These are phyloP conservation scores for Pouteria campechiana DNA, from an alignment of 179 eudicot species.

Conservation along the genomic window DNA sequence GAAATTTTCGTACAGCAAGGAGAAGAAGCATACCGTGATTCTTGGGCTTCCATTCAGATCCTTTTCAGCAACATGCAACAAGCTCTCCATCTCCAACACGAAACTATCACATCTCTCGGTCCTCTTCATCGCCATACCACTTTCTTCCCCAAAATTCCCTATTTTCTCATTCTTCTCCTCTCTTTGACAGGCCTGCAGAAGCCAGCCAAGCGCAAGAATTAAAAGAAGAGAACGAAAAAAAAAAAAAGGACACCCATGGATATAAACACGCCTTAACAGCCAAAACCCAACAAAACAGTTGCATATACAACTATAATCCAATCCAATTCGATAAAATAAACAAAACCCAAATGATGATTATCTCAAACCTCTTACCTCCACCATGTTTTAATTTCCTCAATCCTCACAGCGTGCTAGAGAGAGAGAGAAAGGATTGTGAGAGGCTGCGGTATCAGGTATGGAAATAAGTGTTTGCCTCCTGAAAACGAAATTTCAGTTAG, in stretches of 20 bases:
- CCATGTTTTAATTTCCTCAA: too few relatives aligned
- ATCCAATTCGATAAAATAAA: too few relatives aligned
- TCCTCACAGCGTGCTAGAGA: too few relatives aligned
- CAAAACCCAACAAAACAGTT: slow-evolving; percentile 7
- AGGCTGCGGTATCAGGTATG: too few relatives aligned
- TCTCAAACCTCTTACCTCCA: too few relatives aligned
- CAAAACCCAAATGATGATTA: too few relatives aligned
- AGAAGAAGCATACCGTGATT: slow-evolving; percentile 34
- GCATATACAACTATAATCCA: too few relatives aligned
- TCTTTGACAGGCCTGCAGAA: slow-evolving; percentile 17
- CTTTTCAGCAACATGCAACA: slow-evolving; percentile 32
- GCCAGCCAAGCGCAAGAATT: too few relatives aligned
- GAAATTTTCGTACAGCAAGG: neutral
- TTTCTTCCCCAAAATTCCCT: neutral
- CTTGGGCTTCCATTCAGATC: slow-evolving; percentile 38
- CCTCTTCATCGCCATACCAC: slow-evolving; percentile 16
- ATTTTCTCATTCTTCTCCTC: neutral
- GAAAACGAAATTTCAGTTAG: too few relatives aligned
- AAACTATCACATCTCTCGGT: slow-evolving; percentile 40
- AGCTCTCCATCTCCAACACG: slow-evolving; percentile 46
- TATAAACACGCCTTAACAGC: neutral
- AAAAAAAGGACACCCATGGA: neutral
- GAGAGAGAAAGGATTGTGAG: too few relatives aligned
- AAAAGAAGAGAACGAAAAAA: neutral
- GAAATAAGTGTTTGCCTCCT: too few relatives aligned